These are phyloP conservation scores for Letharia lupina DNA, from an alignment of 495 filamentous ascomycete species.

Conservation along the genomic window DNA sequence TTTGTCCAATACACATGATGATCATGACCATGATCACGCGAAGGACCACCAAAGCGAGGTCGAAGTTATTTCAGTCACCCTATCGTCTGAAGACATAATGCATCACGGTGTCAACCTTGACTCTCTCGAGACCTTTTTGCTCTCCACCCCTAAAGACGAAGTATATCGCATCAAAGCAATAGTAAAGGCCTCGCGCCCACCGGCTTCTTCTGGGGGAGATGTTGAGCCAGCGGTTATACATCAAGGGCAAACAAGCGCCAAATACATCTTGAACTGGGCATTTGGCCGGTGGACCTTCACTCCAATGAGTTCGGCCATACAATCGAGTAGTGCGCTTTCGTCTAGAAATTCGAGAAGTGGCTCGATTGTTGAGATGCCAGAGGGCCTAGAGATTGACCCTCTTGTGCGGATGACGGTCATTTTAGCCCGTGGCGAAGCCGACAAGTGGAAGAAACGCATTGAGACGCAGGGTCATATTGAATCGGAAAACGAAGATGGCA, in stretches of 20 bases:
- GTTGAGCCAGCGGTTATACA: slow-evolving; percentile 21
- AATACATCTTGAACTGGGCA: slow-evolving; percentile 94
- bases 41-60: slow-evolving; percentile 72
- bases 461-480: slow-evolving; percentile 53
- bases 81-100: slow-evolving; percentile 37
- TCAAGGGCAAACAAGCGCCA: slow-evolving; percentile 22
- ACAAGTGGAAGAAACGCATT: slow-evolving; percentile 81
- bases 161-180: slow-evolving; percentile 94
- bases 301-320: slow-evolving; percentile 35
- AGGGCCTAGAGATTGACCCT: slow-evolving; percentile 27
- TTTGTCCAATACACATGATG: slow-evolving; percentile 19
- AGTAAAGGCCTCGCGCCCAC: slow-evolving; percentile 47
- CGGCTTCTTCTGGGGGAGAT: slow-evolving; percentile 54
- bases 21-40: slow-evolving; percentile 35
- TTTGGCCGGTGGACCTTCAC: slow-evolving; percentile 94
- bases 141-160: slow-evolving; percentile 73
- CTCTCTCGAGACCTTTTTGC: slow-evolving; percentile 59
- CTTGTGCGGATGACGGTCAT: slow-evolving; percentile 75
- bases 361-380: slow-evolving; percentile 24
- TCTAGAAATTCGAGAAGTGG: slow-evolving; percentile 25
- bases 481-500: slow-evolving; percentile 28
- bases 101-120: slow-evolving; percentile 47
- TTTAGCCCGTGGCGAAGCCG: slow-evolving; percentile 72
- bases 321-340: slow-evolving; percentile 30
- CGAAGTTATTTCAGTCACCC: slow-evolving; percentile 72